Evolutionary conservation across 2,329 filamentous ascomycete species (phyloP), one percentile per base, ranked within the genome.

Genomic region (Talaromyces sp.): DNA sequence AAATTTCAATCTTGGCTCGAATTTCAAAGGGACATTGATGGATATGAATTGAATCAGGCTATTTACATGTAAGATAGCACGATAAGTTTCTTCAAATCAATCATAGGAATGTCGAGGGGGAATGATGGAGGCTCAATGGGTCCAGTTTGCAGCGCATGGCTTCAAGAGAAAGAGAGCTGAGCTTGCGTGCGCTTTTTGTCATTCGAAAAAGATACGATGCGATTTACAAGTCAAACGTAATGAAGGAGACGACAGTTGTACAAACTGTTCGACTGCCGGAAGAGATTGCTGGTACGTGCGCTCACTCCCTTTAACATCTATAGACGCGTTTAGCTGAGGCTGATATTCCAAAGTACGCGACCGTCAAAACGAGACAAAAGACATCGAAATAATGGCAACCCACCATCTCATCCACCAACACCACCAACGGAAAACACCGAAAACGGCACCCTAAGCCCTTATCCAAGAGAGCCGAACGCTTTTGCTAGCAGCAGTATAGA

Each of bases 181-280:
- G 56, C 56, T 59, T 59, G 56, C 56, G 2, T 59, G 56, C 39
- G 37, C 39, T 16, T 45, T 59, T 37, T 59, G 56, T 22, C 56
- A 59, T 45, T 59, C 56, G 19, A 59, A 59, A 59, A 59, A 59
- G 56, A 59, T 59, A 59, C 35, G 56, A 27, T 59, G 56, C 43
- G 56, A 59, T 22, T 16, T 59, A 37, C 35, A 59, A 31, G 35
- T 45, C 9, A 59, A 59, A 59, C 56, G 56, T 11, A 35, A 59
- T 59, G 27, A 59, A 41, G 56, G 56, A 14, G 13, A 37, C 3
- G 13, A 13, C 7, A 59, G 56, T 24, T 59, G 56, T 24, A 59
- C 56, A 7, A 59, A 59, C 39, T 59, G 56, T 13, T 41, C 56
- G n/a, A 41, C 56, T 45, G 56, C 56, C 1, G 56, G 56, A 39